Base-by-base conservation (phyloP, 2,329 filamentous ascomycete genomes). In the Colletotrichum paranaense region DNA sequence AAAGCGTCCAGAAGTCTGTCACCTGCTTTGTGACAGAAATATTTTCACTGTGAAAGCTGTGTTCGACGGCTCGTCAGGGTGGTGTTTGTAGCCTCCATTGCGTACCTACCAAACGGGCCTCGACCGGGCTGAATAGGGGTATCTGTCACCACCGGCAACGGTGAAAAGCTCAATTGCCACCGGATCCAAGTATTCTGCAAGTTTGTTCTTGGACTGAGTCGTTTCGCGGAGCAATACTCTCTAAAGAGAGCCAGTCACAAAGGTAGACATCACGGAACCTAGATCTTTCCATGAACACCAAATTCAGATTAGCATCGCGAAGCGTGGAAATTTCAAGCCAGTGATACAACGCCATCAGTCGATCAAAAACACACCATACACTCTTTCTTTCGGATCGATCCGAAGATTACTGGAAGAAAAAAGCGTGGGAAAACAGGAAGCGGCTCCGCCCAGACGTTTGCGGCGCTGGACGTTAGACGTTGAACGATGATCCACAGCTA, bases 61-160 rank as follows among this genome's bases (percentile, higher is more conserved):
- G 5, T 14, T 14, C 9, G 42, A 24, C 11, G 58, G 26, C 42
- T 68, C 49, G 59, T 38, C 24, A 38, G 53, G 55, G 26, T 24
- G 62, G 53, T 57, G 69, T 72, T 72, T 69, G 65, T 52, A 28
- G 53, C 65, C 62, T 35, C 24, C 38, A 19, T 7, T 19, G 35
- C 5, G 12, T n/a, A 24, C 38, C 58, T 16, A 24, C 52, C 69
- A 72, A 72, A 72, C 65, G 55, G 52, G 28, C 9, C 28, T 5
- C 30, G 26, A 16, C 35, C 24, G 26, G 53, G 26, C 32, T 11
- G 22, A 12, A 24, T 28, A 9, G 52, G 38, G 9, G 16, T 16
- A 16, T 19, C 8, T 4, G n/a, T 49, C 42, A n/a, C 19, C 19
- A 8, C 42, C n/a, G 42, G 8, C 42, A 8, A 11, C 7, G 19